Percentiles rank a stretch among this genome's conserved stretches.
These are phyloP conservation scores for Schoenoplectus tabernaemontani DNA, from an alignment of 202 grass and related monocot species.

Conservation along the genomic window DNA sequence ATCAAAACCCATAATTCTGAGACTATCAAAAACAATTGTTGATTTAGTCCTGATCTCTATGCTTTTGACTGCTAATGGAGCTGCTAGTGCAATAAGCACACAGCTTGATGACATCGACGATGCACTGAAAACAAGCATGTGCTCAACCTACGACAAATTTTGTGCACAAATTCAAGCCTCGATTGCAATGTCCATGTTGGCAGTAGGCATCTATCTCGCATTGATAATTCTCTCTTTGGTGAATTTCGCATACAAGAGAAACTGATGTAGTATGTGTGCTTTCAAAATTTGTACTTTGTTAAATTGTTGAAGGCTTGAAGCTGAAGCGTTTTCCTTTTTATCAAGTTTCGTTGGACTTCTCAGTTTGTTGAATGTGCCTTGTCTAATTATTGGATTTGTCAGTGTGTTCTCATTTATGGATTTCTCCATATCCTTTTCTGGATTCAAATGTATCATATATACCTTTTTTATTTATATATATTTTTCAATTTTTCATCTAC, in stretches of 20 bases:
- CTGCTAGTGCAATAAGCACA: background rate
- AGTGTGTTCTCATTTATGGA: background rate
- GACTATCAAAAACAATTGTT: background rate
- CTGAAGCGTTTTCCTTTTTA: background rate
- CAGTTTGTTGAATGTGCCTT: background rate
- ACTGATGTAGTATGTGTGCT: background rate
- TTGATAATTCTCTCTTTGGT: slow-evolving; percentile 13
- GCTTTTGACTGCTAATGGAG: slow-evolving; percentile 7
- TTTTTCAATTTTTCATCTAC: too few species aligned
- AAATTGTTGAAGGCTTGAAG: background rate
- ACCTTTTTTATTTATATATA: too few species aligned
- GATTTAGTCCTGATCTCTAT: background rate
- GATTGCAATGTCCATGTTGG: slow-evolving; percentile 12
- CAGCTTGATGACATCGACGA: background rate
- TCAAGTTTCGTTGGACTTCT: background rate
- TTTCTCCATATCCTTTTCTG: background rate
- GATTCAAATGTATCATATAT: too few species aligned
- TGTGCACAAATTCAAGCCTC: slow-evolving; percentile 11
- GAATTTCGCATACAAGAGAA: slow-evolving; percentile 2
- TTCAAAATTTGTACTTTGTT: background rate
- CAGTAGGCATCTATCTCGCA: background rate
- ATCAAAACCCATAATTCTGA: background rate
- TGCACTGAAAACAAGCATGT: background rate
- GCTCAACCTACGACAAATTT: background rate
- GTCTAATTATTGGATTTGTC: background rate